Conservation (phyloP, 768 basidiomycete genomes). For the Tubosaeta brunneosetosa region DNA sequence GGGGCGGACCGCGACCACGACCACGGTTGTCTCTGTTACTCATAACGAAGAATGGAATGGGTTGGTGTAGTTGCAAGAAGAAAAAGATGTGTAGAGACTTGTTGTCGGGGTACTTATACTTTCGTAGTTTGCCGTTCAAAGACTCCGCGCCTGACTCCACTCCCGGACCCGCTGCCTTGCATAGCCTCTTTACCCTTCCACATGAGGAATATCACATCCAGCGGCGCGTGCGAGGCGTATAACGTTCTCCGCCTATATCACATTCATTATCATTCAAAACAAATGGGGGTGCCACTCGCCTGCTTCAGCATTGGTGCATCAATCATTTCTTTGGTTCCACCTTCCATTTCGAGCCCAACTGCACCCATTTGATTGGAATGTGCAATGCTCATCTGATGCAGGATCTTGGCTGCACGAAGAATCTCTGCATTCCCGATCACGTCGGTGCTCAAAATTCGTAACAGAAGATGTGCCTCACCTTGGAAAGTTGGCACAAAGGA, state of each 20-base stretch:
- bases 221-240: conserved; percentile 52
- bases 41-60: conserved; percentile 5
- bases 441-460: not conserved
- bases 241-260: conserved; percentile 44
- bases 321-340: conserved; percentile 70
- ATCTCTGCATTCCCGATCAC: conserved; percentile 50
- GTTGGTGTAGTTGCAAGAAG: not conserved
- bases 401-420: conserved; percentile 65
- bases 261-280: not conserved
- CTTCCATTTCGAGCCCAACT: conserved; percentile 60
- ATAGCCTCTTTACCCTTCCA: conserved; percentile 19
- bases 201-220: conserved; percentile 47
- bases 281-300: conserved; percentile 13
- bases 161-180: not conserved
- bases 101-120: conserved; percentile 7
- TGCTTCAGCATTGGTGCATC: conserved; percentile 90
- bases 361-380: conserved; percentile 57
- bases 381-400: conserved; percentile 58
- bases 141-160: not conserved
- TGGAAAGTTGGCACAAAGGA: conserved; percentile 71
- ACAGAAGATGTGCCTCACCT: conserved; percentile 39
- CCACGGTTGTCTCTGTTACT: conserved; percentile 6
- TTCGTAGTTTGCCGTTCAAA: not conserved
- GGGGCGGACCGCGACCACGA: not conserved
- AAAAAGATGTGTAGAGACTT: not conserved